Percentiles rank a stretch among this genome's conserved stretches.
phyloP scores from a whole-genome alignment of 176 grass and related monocot species.

The Aegilops longissima region DNA sequence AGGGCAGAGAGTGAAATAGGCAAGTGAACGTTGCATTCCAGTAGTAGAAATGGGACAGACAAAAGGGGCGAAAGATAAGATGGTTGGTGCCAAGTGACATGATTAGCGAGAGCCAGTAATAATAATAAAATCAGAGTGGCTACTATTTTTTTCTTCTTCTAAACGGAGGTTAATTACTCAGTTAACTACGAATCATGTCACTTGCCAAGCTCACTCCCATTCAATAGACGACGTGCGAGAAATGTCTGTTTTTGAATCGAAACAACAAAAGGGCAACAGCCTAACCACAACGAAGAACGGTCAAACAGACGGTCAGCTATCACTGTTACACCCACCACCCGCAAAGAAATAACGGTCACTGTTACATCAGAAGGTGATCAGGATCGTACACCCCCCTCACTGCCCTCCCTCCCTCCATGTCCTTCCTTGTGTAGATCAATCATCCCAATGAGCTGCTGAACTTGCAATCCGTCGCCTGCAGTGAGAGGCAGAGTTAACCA shows the following conservation, averaged over 20 bases:
- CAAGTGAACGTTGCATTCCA: not conserved
- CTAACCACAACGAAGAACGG: not conserved
- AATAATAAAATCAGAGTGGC: not conserved
- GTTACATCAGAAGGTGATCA: not conserved
- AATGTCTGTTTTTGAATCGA: not conserved
- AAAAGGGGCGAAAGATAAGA: not conserved
- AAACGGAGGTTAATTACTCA: too few species aligned
- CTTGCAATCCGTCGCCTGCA: slow-evolving; percentile 76
- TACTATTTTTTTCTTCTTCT: not conserved
- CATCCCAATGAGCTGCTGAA: slow-evolving; percentile 47
- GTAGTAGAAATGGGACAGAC: not conserved
- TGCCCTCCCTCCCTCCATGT: too few species aligned
- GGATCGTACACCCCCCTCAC: not conserved
- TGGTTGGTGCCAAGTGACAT: not conserved
- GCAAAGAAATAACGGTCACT: not conserved
- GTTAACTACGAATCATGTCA: too few species aligned
- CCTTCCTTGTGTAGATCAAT: not conserved
- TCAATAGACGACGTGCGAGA: too few species aligned
- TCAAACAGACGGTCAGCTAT: not conserved
- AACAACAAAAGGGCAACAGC: not conserved
- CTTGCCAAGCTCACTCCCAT: too few species aligned
- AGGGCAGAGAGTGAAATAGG: not conserved
- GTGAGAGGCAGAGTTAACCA: not conserved
- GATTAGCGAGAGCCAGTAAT: not conserved
- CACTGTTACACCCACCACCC: not conserved